Base-by-base conservation (phyloP, 2,329 filamentous ascomycete species). In the Fusarium newnesense region DNA sequence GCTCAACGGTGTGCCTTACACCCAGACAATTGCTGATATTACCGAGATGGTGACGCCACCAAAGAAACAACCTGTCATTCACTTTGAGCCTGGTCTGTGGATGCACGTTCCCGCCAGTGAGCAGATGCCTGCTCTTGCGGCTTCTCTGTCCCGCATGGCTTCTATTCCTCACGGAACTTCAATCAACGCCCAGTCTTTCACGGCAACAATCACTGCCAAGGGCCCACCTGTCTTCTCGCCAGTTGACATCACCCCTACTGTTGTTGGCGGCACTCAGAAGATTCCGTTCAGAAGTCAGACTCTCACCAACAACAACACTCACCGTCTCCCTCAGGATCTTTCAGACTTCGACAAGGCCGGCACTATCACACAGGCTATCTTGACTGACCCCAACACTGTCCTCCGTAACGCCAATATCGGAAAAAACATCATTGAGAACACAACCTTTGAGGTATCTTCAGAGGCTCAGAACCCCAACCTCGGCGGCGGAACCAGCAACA, bases 161-260 rank as follows among this genome's bases (percentile, higher is more conserved):
- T 82, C 81, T 5, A 85, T 84, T 32, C 84, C 83, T 2, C 83
- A 85, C 59, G 83, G 83, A 28, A 84, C 83, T 0, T 83, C 82
- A 11, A 84, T 85, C 77, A 85, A 85, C 42, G 80, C 81, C 4
- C 83, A 84, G 69, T 70, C 77, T 24, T 73, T 81, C 15, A 66
- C 64, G 12, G 75, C 78, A 5, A 62, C 66, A 4, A 52, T 32
- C 11, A 71, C 70, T 47, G 26, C 61, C 9, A 64, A 66, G 11
- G 77, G 74, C 9, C 60, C 68, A 6, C 79, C 77, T 10, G 32
- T 18, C 1, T 73, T 81, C 7, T 53, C 65, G 0, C 5, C 46
- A 1, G 66, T 79, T 3, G 47, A 71, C n/a, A 82, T 81, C 13
- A 79, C 77, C 0, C 81, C 81, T 0, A 78, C 77, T 36, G 2